Percentiles rank a stretch among this genome's conserved stretches.
phyloP scores from a whole-genome alignment of 2,329 filamentous ascomycete species.

The Helicocarpus griseus region DNA sequence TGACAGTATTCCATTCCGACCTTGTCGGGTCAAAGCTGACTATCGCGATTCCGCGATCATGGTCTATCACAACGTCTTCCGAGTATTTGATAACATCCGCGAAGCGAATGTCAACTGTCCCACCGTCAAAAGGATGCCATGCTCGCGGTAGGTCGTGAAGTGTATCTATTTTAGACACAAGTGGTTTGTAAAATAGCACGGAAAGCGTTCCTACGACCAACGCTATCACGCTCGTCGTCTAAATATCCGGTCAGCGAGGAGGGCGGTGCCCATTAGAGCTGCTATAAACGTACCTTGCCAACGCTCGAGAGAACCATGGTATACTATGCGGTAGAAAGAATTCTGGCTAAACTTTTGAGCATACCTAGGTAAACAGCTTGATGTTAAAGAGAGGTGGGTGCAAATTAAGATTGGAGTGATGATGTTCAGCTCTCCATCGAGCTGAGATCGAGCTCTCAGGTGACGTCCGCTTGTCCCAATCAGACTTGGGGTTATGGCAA shows the following conservation, averaged over 20 bases:
- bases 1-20: slow-evolving; percentile 11
- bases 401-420: no score
- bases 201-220: not conserved
- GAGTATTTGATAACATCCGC: slow-evolving; percentile 10
- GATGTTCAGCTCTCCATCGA: no score
- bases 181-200: not conserved
- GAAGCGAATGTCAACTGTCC: slow-evolving; percentile 11
- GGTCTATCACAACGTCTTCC: slow-evolving; percentile 12
- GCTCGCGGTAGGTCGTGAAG: slow-evolving; percentile 6
- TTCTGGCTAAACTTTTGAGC: no score
- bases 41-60: slow-evolving; percentile 12
- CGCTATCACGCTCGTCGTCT: not conserved
- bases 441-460: no score
- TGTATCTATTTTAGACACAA: not conserved
- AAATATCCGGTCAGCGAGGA: not conserved
- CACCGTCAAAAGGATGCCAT: slow-evolving; percentile 12
- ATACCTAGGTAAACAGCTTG: no score
- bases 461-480: no score
- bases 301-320: not conserved
- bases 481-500: no score
- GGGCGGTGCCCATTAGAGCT: not conserved
- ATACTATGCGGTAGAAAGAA: not conserved
- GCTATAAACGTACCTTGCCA: not conserved
- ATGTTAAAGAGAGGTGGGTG: no score
- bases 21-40: slow-evolving; percentile 10